Percentiles rank a stretch among this genome's conserved stretches.
Evolutionary conservation across 805 yeast genomes (phyloP).

Genomic region (Starmera pachycereana): DNA sequence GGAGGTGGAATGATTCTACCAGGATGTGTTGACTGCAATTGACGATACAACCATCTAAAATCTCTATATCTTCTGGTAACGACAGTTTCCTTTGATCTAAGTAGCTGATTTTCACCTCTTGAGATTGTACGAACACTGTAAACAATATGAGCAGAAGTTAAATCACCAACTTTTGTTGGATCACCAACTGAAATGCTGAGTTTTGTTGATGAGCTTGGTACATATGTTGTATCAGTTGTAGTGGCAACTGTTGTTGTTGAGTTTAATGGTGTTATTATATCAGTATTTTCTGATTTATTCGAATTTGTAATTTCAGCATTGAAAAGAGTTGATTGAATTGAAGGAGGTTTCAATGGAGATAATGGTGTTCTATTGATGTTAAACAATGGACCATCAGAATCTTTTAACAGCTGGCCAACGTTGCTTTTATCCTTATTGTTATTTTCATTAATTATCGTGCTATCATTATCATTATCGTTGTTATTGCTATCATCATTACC

Average conservation of each 20-base stretch:
- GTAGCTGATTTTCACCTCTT: conserved; percentile 11
- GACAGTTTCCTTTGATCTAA: conserved; percentile 30
- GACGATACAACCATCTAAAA: conserved; percentile 90
- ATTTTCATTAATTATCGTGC: conserved; percentile 11
- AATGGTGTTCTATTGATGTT: conserved; percentile 25
- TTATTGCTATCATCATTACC: conserved; percentile 21
- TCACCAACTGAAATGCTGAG: conserved; percentile 74
- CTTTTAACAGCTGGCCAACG: conserved; percentile 29
- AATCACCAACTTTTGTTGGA: conserved; percentile 85
- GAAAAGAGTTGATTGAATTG: neutral
- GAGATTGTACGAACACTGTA: conserved; percentile 66
- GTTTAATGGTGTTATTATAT: neutral
- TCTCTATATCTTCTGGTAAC: conserved; percentile 86
- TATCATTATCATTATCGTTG: conserved; percentile 22
- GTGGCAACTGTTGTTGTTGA: conserved; percentile 14
- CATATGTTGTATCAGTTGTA: conserved; percentile 9
- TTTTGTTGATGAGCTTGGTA: conserved; percentile 10
- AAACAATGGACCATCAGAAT: conserved; percentile 46
- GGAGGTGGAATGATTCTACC: conserved; percentile 94
- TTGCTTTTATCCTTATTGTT: no score
- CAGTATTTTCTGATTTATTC: no score
- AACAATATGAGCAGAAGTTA: conserved; percentile 81
- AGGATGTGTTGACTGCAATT: conserved; percentile 75
- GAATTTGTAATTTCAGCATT: no score
- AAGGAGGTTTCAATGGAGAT: conserved; percentile 11